phyloP scores from a whole-genome alignment of 257 asterid genomes.

The Catharanthus roseus region DNA sequence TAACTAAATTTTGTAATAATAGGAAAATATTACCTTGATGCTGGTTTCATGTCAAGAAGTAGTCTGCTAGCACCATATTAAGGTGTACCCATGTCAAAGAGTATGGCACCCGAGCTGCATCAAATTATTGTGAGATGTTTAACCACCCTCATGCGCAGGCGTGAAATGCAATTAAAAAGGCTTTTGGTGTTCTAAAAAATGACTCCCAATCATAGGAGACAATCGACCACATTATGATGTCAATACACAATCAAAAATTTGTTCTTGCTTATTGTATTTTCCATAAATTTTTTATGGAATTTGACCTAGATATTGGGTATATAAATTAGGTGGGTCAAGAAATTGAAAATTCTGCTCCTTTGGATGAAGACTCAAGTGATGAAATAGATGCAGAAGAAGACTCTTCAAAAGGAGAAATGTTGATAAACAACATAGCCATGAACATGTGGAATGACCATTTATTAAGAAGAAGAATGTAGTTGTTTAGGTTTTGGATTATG shows the following conservation, averaged over 20 bases:
- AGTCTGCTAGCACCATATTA: constrained; percentile 1
- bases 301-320: neutral
- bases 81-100: neutral
- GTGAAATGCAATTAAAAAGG: constrained; percentile 11
- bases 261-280: constrained; percentile 1
- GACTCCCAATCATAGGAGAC: too few relatives aligned
- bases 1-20: too few relatives aligned
- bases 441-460: too few relatives aligned
- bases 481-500: too few relatives aligned
- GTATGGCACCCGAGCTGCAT: neutral
- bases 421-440: too few relatives aligned
- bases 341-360: too few relatives aligned
- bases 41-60: too few relatives aligned
- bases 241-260: neutral
- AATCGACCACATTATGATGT: neutral
- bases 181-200: constrained; percentile 3
- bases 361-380: too few relatives aligned
- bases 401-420: too few relatives aligned
- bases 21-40: too few relatives aligned
- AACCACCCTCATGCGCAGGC: neutral
- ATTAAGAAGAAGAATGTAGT: too few relatives aligned
- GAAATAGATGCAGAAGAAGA: too few relatives aligned
- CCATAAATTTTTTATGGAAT: neutral
- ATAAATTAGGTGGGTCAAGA: neutral
- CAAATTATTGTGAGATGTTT: neutral